Conservation (phyloP, 208 protist species). For the Porcisia hertigi region DNA sequence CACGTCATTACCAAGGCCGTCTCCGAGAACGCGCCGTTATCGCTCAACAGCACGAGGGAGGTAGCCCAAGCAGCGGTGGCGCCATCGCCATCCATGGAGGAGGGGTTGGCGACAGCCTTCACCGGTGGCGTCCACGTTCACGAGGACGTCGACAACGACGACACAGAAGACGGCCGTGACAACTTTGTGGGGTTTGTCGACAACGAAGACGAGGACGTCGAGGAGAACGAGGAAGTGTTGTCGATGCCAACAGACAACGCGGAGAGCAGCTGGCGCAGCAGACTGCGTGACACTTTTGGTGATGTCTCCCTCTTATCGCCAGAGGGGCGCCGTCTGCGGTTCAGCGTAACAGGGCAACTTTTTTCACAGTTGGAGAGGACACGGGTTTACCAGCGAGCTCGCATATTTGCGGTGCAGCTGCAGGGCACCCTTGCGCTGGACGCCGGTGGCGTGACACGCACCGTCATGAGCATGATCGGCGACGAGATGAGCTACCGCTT, state of each 20-base stretch:
- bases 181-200: conserved; percentile 11
- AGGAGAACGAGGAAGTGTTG: conserved; percentile 1
- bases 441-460: conserved; percentile 85
- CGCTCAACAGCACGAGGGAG: background rate
- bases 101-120: background rate
- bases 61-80: background rate
- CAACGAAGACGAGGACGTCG: conserved; percentile 12
- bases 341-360: conserved; percentile 60
- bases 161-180: conserved; percentile 9
- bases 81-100: background rate
- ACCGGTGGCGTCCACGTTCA: background rate
- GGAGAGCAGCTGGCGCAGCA: background rate
- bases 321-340: conserved; percentile 19
- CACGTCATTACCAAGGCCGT: background rate
- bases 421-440: conserved; percentile 63
- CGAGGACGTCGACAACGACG: conserved; percentile 1
- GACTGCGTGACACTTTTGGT: conserved; percentile 10
- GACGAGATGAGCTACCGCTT: conserved; percentile 83
- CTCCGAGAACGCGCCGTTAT: background rate
- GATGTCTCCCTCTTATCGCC: conserved; percentile 2
- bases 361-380: conserved; percentile 69
- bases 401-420: conserved; percentile 83
- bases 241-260: background rate
- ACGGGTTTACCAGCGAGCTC: conserved; percentile 66
- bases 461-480: conserved; percentile 81